These are phyloP conservation scores for Barbarea vulgaris DNA, from an alignment of 345 rosid genomes.

Conservation along the genomic window DNA sequence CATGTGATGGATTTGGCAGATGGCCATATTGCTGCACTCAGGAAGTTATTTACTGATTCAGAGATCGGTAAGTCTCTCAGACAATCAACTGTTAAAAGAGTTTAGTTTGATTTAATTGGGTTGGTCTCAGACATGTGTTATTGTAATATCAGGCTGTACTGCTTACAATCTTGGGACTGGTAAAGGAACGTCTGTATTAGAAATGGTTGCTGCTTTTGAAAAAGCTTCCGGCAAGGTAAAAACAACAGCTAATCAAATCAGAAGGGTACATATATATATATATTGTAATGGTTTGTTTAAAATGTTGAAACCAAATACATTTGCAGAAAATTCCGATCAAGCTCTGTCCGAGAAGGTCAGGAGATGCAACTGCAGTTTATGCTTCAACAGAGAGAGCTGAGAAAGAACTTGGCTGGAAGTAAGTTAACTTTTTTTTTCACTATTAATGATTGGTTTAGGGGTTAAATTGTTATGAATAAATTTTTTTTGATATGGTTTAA, in stretches of 20 bases:
- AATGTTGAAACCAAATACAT: slow-evolving; percentile 4
- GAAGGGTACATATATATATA: not conserved
- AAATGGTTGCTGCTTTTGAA: slow-evolving; percentile 93
- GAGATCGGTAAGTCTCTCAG: slow-evolving; percentile 49
- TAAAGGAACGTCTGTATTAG: slow-evolving; percentile 76
- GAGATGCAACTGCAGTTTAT: slow-evolving; percentile 90
- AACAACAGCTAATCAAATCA: slow-evolving; percentile 10
- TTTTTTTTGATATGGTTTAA: slow-evolving; percentile 9
- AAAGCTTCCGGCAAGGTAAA: slow-evolving; percentile 83
- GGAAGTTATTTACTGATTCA: slow-evolving; percentile 60
- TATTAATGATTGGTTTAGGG: not conserved
- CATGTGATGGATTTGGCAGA: slow-evolving; percentile 97
- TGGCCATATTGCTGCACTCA: slow-evolving; percentile 90
- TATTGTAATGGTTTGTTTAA: not conserved
- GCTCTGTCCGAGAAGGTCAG: slow-evolving; percentile 75
- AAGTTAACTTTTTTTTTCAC: slow-evolving; percentile 37
- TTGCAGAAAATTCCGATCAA: slow-evolving; percentile 82
- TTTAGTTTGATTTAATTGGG: slow-evolving; percentile 1
- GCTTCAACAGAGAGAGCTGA: slow-evolving; percentile 81
- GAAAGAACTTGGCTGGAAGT: slow-evolving; percentile 96
- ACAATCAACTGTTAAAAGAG: not conserved
- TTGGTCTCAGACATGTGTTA: slow-evolving; percentile 9
- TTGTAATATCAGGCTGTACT: slow-evolving; percentile 58
- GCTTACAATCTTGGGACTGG: slow-evolving; percentile 92
- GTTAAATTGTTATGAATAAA: not conserved